Evolutionary conservation across 2,329 filamentous ascomycete species (phyloP), one percentile per base, ranked within the genome.

Genomic region (Phialocephala sp.): DNA sequence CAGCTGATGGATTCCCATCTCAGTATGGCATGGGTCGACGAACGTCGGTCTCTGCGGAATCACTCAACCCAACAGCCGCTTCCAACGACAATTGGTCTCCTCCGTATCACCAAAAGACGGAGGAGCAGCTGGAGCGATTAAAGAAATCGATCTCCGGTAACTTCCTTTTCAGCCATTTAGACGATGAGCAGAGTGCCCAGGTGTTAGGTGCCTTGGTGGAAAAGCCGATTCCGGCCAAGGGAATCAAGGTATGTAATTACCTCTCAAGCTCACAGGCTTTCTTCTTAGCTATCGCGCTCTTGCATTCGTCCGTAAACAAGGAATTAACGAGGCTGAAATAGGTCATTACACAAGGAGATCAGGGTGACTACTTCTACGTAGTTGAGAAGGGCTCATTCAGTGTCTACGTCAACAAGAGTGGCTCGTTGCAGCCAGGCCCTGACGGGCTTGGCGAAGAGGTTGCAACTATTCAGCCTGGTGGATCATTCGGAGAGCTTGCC

Each of bases 361-460:
- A 94, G 0, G 95, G 95, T 52, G 95, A 99, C 79, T 98, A 91
- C 82, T 99, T 99, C 81, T 99, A 99, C 78, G 89, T 99, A 32
- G 93, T 98, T 20, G 95, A 99, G 78, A 91, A 90, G 70, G 95
- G 95, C 47, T 84, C 85, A 24, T 98, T 98, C 75, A 93, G 97
- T 73, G 90, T 98, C 64, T 92, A 95, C 76, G 94, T 98, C 79
- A 94, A 97, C 77, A 78, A 85, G 14, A 85, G 85, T 11, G 94
- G 95, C 66, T 82, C 87, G 47, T 84, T 96, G 62, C 91, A 97
- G 76, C 84, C 93, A 8, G 94, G 94, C 0, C 83, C 86, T 0
- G 89, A 94, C 56, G 95, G 94, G 12, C 85, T 97, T 80, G 95
- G 95, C 59, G 84, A 85, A 67, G 91, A 93, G 74, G 94, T 98